Evolutionary conservation across 1,139 yeast species (phyloP).

Genomic region (Hansenula anomala): DNA sequence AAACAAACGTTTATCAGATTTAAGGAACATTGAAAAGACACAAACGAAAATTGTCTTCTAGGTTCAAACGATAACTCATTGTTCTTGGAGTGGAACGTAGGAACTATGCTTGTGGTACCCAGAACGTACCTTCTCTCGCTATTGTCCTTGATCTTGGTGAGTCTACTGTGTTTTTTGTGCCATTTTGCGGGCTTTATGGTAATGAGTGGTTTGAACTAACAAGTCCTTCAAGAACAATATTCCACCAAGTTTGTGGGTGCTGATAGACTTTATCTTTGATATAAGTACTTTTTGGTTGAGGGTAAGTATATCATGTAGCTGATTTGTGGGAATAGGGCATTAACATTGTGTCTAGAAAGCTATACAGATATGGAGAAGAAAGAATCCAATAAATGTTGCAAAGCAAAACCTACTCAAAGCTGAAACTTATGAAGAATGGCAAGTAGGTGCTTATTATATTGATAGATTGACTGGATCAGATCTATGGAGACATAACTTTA

Average conservation of each 20-base stretch:
- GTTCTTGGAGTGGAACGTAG: too few species aligned
- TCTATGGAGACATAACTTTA: slow-evolving; percentile 82
- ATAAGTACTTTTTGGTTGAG: slow-evolving; percentile 55
- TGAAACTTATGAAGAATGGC: slow-evolving; percentile 58
- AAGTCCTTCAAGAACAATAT: slow-evolving; percentile 36
- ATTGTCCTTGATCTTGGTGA: slow-evolving; percentile 7
- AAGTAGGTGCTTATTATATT: slow-evolving; percentile 49
- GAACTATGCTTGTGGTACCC: slow-evolving; percentile 6
- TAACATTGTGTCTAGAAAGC: slow-evolving; percentile 24
- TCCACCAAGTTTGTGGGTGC: slow-evolving; percentile 57
- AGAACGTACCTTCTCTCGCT: slow-evolving; percentile 10
- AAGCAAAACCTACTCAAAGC: slow-evolving; percentile 20
- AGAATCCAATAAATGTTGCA: slow-evolving; percentile 20
- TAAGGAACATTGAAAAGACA: too few species aligned
- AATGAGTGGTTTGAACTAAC: slow-evolving; percentile 12
- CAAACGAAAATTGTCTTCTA: too few species aligned
- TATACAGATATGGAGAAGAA: slow-evolving; percentile 22
- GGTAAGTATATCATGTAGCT: too few species aligned
- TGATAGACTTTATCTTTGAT: slow-evolving; percentile 56
- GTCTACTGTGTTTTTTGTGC: too few species aligned
- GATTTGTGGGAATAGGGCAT: too few species aligned
- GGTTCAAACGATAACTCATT: too few species aligned
- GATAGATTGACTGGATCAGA: slow-evolving; percentile 68
- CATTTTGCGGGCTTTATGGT: too few species aligned
- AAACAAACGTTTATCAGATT: too few species aligned